Conservation (phyloP, 495 filamentous ascomycete genomes). For the Clohesyomyces aquaticus region DNA sequence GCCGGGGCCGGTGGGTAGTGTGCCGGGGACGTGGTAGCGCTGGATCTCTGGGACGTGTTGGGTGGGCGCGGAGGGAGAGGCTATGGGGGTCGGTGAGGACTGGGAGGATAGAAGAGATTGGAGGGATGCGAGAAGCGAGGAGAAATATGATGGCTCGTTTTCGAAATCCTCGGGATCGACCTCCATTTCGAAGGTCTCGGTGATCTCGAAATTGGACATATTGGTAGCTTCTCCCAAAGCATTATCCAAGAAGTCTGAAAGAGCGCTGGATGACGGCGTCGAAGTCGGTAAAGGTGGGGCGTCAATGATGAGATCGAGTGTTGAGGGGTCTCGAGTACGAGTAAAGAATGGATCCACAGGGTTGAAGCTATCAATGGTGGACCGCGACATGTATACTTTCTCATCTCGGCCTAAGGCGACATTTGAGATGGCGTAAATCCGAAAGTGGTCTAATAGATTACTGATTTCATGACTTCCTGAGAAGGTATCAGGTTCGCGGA, state of each 20-base stretch:
- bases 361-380: conserved; percentile 71
- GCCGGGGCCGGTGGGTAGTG: conserved; percentile 73
- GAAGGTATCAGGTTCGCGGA: conserved; percentile 58
- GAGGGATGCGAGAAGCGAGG: conserved; percentile 32
- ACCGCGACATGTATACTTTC: conserved; percentile 78
- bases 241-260: conserved; percentile 24
- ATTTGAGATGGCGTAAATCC: conserved; percentile 68
- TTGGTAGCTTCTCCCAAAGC: conserved; percentile 7
- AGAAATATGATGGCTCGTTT: conserved; percentile 45
- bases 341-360: conserved; percentile 82
- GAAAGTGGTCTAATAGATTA: conserved; percentile 36
- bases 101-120: conserved; percentile 39
- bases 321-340: conserved; percentile 69
- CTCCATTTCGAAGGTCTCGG: conserved; percentile 26
- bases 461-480: conserved; percentile 1
- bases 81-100: conserved; percentile 28
- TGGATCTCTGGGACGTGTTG: conserved; percentile 29
- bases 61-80: conserved; percentile 31
- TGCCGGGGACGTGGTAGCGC: conserved; percentile 64
- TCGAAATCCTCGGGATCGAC: conserved; percentile 15
- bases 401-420: conserved; percentile 86
- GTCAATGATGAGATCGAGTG: conserved; percentile 73
- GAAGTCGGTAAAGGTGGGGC: conserved; percentile 41
- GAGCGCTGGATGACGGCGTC: conserved; percentile 10
- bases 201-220: conserved; percentile 20